phyloP scores from a whole-genome alignment of 768 basidiomycete genomes.

The Tylopilus cervinicoccineus region DNA sequence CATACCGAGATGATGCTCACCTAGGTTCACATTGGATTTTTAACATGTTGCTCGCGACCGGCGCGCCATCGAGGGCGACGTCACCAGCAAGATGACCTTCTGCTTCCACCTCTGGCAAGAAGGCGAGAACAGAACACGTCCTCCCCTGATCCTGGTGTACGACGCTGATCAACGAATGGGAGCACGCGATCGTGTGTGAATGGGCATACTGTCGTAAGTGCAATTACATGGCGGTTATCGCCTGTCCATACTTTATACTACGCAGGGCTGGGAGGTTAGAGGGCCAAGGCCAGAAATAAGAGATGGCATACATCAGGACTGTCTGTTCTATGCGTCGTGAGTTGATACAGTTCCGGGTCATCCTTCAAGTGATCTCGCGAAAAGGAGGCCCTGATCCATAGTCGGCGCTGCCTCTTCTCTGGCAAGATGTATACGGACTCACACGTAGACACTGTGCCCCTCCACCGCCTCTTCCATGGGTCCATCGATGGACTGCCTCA shows the following conservation, averaged over 20 bases:
- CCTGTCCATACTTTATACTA: constrained; percentile 28
- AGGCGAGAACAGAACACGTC: constrained; percentile 36
- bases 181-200: neutral
- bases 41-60: constrained; percentile 33
- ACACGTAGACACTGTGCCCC: constrained; percentile 45
- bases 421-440: constrained; percentile 17
- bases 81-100: constrained; percentile 34
- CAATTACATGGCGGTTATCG: constrained; percentile 22
- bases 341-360: constrained; percentile 40
- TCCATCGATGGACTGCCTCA: constrained; percentile 33
- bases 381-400: constrained; percentile 36
- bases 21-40: constrained; percentile 36
- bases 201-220: constrained; percentile 22
- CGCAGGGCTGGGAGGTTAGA: neutral
- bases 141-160: constrained; percentile 33
- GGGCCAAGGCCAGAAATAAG: neutral
- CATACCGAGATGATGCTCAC: constrained; percentile 22
- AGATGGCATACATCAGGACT: constrained; percentile 19
- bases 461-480: constrained; percentile 28
- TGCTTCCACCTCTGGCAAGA: constrained; percentile 36
- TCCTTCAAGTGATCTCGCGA: constrained; percentile 39
- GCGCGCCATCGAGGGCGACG: constrained; percentile 16
- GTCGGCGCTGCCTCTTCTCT: neutral
- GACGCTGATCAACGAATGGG: neutral
- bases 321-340: constrained; percentile 23